Percentiles rank a stretch among this genome's conserved stretches.
These are phyloP conservation scores for Apiotrichum veenhuisii DNA, from an alignment of 1,284 basidiomycete genomes.

Conservation along the genomic window DNA sequence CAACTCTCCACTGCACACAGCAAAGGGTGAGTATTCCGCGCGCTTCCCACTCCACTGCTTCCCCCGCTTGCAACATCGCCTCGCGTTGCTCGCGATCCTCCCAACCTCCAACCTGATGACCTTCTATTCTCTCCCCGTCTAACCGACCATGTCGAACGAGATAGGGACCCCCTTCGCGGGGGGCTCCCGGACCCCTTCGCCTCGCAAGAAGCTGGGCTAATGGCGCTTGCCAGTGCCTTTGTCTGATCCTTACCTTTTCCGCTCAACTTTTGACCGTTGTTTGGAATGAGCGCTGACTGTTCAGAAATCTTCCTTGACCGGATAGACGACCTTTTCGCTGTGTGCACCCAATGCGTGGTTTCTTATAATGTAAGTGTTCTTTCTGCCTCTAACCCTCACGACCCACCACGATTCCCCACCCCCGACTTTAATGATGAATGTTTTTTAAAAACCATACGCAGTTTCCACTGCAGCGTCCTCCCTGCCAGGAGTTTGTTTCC, in stretches of 20 bases:
- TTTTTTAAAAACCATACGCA: slow-evolving; percentile 51
- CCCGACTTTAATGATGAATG: slow-evolving; percentile 41
- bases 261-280: not conserved
- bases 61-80: not conserved
- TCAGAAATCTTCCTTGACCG: not conserved
- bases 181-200: slow-evolving; percentile 39
- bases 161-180: slow-evolving; percentile 50
- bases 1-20: not conserved
- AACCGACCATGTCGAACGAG: slow-evolving; percentile 53
- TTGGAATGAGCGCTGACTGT: slow-evolving; percentile 11
- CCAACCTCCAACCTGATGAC: slow-evolving; percentile 42
- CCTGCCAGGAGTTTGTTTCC: slow-evolving; percentile 47
- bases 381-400: not conserved
- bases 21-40: slow-evolving; percentile 12
- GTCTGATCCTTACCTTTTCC: slow-evolving; percentile 51
- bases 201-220: slow-evolving; percentile 38
- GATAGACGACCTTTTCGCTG: not conserved
- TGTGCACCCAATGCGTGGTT: not conserved
- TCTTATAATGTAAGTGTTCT: slow-evolving; percentile 9
- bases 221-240: slow-evolving; percentile 53
- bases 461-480: slow-evolving; percentile 53
- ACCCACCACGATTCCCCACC: not conserved
- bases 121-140: slow-evolving; percentile 53
- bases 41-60: slow-evolving; percentile 4
- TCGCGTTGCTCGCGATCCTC: too few species aligned